These are phyloP conservation scores for Diutina pseudorugosa DNA, from an alignment of 1,139 yeast genomes.

Conservation along the genomic window DNA sequence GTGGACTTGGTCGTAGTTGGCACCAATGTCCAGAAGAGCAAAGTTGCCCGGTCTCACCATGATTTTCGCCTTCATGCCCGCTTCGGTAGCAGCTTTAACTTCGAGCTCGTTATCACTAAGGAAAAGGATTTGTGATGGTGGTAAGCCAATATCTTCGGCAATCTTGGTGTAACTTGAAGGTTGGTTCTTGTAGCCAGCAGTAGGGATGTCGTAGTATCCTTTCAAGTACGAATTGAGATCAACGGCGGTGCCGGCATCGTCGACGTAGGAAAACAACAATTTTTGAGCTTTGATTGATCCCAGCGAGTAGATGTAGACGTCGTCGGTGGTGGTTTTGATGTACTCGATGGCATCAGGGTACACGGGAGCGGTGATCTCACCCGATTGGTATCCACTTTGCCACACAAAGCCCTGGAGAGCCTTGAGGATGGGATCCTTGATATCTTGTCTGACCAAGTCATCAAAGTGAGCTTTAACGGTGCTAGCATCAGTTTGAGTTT, in stretches of 20 bases:
- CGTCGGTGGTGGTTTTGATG: constrained; percentile 26
- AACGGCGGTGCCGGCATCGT: constrained; percentile 12
- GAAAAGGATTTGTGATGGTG: constrained; percentile 36
- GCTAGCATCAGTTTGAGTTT: constrained; percentile 13
- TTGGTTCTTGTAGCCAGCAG: constrained; percentile 65
- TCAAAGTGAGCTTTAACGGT: constrained; percentile 34
- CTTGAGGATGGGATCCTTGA: constrained; percentile 71
- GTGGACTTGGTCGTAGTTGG: background rate
- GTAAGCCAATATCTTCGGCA: constrained; percentile 27
- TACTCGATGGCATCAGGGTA: constrained; percentile 59
- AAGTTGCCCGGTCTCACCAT: constrained; percentile 73
- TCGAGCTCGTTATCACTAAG: constrained; percentile 66
- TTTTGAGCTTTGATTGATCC: constrained; percentile 85
- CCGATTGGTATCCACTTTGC: constrained; percentile 66
- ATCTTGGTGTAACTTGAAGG: constrained; percentile 47
- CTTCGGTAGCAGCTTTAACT: constrained; percentile 57
- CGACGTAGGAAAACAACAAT: constrained; percentile 57
- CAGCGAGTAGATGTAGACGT: constrained; percentile 74
- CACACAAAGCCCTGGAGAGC: constrained; percentile 76
- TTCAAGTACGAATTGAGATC: constrained; percentile 43
- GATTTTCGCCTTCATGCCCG: constrained; percentile 48
- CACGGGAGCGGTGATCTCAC: constrained; percentile 67
- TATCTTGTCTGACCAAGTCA: constrained; percentile 48
- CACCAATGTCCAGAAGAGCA: constrained; percentile 25
- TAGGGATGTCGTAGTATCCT: constrained; percentile 78